Evolutionary conservation across 306 rosid species (phyloP).

Genomic region (Cicer chorassanicum): DNA sequence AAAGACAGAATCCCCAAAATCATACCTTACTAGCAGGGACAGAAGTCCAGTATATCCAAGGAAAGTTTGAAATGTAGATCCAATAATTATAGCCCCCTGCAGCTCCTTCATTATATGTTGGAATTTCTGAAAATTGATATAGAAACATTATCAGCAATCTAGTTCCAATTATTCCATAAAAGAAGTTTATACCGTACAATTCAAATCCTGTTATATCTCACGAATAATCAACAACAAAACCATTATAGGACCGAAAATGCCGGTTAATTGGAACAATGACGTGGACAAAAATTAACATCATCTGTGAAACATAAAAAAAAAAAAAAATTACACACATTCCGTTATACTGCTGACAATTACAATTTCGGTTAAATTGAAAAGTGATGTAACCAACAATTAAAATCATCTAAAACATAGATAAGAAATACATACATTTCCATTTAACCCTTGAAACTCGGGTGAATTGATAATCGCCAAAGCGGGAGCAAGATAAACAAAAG

Average conservation of each 20-base stretch:
- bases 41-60: conserved; percentile 93
- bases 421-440: conserved; percentile 70
- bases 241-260: neutral
- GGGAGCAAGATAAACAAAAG: conserved; percentile 93
- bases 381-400: conserved; percentile 19
- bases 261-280: neutral
- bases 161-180: conserved; percentile 15
- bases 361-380: neutral
- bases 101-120: conserved; percentile 97
- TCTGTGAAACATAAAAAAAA: conserved; percentile 29
- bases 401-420: conserved; percentile 29
- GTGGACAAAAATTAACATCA: conserved; percentile 20
- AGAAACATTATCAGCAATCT: conserved; percentile 14
- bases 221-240: conserved; percentile 19
- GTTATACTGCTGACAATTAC: neutral
- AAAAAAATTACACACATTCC: conserved; percentile 63
- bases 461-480: conserved; percentile 88
- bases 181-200: neutral
- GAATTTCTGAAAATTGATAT: conserved; percentile 69
- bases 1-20: conserved; percentile 12
- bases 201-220: conserved; percentile 14
- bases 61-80: conserved; percentile 88
- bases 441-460: conserved; percentile 83
- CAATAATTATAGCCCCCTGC: conserved; percentile 94
- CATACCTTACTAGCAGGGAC: conserved; percentile 85